phyloP scores from a whole-genome alignment of 2,329 filamentous ascomycete genomes.

The Colletotrichum sp. region DNA sequence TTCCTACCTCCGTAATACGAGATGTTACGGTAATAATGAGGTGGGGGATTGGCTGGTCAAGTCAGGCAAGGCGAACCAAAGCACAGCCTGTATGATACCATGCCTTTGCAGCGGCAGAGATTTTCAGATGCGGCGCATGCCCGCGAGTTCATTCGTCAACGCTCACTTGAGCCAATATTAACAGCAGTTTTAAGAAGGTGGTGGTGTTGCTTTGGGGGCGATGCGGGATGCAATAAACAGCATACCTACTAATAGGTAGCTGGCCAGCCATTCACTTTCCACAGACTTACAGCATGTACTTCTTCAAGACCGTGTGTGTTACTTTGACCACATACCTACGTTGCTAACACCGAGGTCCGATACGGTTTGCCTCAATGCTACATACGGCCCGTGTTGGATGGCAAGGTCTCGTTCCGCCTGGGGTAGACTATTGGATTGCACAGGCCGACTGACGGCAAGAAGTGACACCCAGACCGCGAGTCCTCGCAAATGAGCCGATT shows the following conservation, averaged over 20 bases:
- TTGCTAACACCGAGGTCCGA: neutral
- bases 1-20: neutral
- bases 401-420: neutral
- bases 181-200: neutral
- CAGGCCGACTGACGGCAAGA: neutral
- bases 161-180: neutral
- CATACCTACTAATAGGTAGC: too few species aligned
- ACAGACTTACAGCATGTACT: neutral
- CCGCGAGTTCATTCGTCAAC: neutral
- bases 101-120: neutral
- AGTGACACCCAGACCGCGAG: neutral
- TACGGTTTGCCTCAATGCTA: neutral
- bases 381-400: neutral
- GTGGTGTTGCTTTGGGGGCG: neutral
- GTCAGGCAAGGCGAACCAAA: neutral
- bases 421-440: neutral
- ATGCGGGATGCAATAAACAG: neutral
- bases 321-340: neutral
- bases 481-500: neutral
- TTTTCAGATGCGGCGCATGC: neutral
- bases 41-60: neutral
- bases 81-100: neutral
- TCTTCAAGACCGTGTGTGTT: neutral
- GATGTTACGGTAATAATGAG: neutral
- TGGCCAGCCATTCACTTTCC: neutral